Conservation (phyloP, 208 protist species). For the Acanthamoeba triangularis region DNA sequence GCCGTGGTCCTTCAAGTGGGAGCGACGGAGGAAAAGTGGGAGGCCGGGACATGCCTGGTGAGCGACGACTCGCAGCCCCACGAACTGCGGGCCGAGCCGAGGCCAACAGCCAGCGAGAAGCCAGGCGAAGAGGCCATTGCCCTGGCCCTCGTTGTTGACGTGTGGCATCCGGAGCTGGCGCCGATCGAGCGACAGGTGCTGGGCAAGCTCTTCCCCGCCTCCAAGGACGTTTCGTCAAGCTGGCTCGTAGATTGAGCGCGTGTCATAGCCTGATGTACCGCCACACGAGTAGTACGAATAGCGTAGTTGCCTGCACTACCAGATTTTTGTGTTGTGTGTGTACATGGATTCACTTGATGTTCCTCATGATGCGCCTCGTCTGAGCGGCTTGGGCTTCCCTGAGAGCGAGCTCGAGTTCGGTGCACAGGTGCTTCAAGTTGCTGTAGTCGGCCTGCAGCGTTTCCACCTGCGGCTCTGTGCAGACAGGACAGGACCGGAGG, state of each 20-base stretch:
- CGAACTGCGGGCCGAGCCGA: neutral
- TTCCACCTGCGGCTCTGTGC: constrained; percentile 56
- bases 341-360: constrained; percentile 71
- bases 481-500: neutral
- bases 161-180: constrained; percentile 6
- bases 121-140: neutral
- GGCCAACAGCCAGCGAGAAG: neutral
- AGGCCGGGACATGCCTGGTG: constrained; percentile 1
- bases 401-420: constrained; percentile 64
- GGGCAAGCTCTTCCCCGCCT: constrained; percentile 3
- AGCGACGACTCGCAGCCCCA: neutral
- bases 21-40: constrained; percentile 13
- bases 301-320: too few relatives aligned
- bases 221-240: neutral
- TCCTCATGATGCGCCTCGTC: constrained; percentile 73
- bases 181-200: constrained; percentile 13
- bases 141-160: constrained; percentile 26
- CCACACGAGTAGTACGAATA: neutral
- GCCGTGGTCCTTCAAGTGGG: neutral
- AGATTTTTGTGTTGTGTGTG: too few relatives aligned
- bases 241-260: neutral
- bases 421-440: constrained; percentile 78
- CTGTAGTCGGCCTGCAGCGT: constrained; percentile 65
- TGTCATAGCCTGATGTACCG: neutral
- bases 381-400: constrained; percentile 65